phyloP scores from a whole-genome alignment of 139 green algal species.

The Helicosporidium sp. region DNA sequence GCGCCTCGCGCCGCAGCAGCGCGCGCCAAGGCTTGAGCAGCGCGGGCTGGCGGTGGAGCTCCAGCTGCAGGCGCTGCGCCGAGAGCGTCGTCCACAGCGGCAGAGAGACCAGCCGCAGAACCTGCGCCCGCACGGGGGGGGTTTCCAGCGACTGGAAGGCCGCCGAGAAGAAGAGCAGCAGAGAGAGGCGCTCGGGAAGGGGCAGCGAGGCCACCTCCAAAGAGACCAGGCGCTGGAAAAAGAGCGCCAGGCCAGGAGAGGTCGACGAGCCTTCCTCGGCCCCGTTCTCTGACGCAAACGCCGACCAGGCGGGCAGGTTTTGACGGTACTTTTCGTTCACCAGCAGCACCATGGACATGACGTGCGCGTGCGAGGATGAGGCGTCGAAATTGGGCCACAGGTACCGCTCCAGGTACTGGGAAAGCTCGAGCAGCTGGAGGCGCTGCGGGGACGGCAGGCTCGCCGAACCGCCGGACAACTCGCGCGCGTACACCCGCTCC shows the following conservation, averaged over 20 bases:
- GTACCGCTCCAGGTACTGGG: constrained; percentile 87
- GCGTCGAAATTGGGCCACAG: constrained; percentile 40
- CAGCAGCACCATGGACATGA: constrained; percentile 76
- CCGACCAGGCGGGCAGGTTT: constrained; percentile 56
- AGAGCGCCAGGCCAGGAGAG: constrained; percentile 1
- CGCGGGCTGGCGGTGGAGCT: constrained; percentile 43
- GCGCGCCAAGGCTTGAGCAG: constrained; percentile 69
- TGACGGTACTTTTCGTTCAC: constrained; percentile 88
- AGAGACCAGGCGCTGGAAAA: constrained; percentile 49
- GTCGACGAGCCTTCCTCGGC: neutral
- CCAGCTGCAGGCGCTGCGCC: constrained; percentile 51
- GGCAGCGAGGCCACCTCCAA: constrained; percentile 41
- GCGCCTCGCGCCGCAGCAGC: constrained; percentile 63
- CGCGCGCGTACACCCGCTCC: too few relatives aligned
- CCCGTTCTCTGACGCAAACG: too few relatives aligned
- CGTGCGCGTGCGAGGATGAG: constrained; percentile 26
- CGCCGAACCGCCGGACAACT: too few relatives aligned
- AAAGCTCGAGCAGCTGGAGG: constrained; percentile 63
- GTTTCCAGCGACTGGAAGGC: constrained; percentile 71
- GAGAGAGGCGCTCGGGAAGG: constrained; percentile 44
- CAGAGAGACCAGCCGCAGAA: constrained; percentile 57
- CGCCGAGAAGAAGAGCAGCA: constrained; percentile 71
- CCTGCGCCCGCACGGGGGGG: constrained; percentile 43
- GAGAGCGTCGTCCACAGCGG: constrained; percentile 71
- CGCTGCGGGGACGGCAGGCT: neutral